These are phyloP conservation scores for Pterocarpus macrocarpus DNA, from an alignment of 306 rosid genomes.

Conservation along the genomic window DNA sequence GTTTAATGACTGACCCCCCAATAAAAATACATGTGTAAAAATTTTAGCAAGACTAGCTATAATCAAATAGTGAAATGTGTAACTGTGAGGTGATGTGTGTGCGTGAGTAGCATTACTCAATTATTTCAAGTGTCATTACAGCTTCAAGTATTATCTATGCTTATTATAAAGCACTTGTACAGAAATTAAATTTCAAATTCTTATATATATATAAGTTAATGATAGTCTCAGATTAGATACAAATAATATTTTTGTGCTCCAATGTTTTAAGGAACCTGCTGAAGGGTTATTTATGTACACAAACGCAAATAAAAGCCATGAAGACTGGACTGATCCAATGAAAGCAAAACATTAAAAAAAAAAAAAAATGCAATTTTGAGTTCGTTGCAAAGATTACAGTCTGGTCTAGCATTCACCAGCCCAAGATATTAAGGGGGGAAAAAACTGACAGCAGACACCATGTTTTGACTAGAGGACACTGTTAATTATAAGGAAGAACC, in stretches of 20 bases:
- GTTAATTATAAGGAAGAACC: constrained; percentile 6
- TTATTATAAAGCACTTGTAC: constrained; percentile 15
- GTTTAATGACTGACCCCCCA: too few species aligned
- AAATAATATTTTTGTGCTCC: constrained; percentile 1
- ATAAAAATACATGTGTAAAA: too few species aligned
- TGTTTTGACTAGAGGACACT: background rate
- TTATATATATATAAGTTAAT: background rate
- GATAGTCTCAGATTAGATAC: background rate
- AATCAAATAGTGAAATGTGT: too few species aligned
- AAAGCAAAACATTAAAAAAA: background rate
- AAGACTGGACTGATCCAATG: too few species aligned
- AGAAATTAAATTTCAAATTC: background rate
- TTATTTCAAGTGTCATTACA: too few species aligned
- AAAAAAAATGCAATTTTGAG: constrained; percentile 23
- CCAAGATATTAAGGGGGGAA: background rate
- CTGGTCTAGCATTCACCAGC: background rate
- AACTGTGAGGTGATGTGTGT: too few species aligned
- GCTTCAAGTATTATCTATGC: background rate
- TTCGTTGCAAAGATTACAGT: constrained; percentile 2
- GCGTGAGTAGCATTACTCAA: too few species aligned
- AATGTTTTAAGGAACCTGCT: constrained; percentile 1
- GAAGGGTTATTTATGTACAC: background rate
- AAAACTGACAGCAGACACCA: constrained; percentile 2
- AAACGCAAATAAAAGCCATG: background rate
- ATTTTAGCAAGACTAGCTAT: too few species aligned